Evolutionary conservation across 768 basidiomycete species (phyloP), one percentile per base, ranked within the genome.

Genomic region (Collybia sordida): DNA sequence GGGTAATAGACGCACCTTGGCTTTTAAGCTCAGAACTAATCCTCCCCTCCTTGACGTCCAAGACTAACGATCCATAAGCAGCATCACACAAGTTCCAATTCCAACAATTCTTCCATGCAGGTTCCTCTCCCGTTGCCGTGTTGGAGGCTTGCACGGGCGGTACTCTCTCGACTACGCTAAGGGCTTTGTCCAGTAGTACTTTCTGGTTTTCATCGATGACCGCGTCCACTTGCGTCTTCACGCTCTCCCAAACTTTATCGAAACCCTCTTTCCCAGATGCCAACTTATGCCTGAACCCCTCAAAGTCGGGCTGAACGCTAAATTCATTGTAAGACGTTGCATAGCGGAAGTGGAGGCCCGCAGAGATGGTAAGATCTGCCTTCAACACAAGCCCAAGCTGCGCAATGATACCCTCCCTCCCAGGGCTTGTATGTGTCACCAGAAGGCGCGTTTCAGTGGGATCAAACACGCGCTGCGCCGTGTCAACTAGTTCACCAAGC

Each of bases 31-130:
- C 95, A 0, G 88, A 88, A 50, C 91, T 94, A 40, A 99, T 83
- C 42, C 95, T 77, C 6, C 96, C 94, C 51, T 98, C 95, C 59
- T 88, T 88, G 59, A 98, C 72, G 57, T 97, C 93, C 39, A 99
- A 72, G 1, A 97, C 73, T 27, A 99, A 78, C 9, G 84, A 85
- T 1, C 97, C 96, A 53, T 88, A 97, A 2, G 93, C 90, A 5
- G 96, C 96, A 59, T 99, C 97, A 55, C 94, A 94, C 37, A 98
- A 72, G 61, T 98, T 96, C 96, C 96, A 97, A 65, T 97, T 93
- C 96, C 96, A 98, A 65, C 92, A 93, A 65, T 97, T 98, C 70
- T 98, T 99, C 97, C 97, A 99, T 0, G 91, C 86, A 3, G 88
- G 85, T 59, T 98, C 94, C 65, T 99, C 96, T 2, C 80, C 79